Evolutionary conservation across 225 moss, liverwort and hornwort species (phyloP).

Genomic region (Bryum argenteum): DNA sequence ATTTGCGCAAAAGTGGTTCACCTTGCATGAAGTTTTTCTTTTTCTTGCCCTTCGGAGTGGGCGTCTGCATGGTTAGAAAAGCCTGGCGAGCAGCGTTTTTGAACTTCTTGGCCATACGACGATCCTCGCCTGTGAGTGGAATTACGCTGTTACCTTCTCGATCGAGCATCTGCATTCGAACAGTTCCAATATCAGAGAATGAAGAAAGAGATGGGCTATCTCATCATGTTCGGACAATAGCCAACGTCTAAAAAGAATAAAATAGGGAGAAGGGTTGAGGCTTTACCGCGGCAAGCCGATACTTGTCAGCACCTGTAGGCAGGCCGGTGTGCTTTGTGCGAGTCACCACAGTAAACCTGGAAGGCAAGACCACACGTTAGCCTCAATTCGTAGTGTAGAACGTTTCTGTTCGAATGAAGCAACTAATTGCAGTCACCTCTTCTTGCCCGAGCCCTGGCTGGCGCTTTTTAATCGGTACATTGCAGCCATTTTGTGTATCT

Average conservation of each 20-base stretch:
- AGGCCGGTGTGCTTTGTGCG: slow-evolving; percentile 67
- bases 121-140: slow-evolving; percentile 61
- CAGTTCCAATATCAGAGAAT: slow-evolving; percentile 8
- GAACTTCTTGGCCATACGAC: slow-evolving; percentile 58
- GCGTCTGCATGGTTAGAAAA: slow-evolving; percentile 49
- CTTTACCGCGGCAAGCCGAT: slow-evolving; percentile 63
- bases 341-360: slow-evolving; percentile 87
- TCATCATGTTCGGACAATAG: slow-evolving; percentile 8
- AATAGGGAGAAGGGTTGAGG: slow-evolving; percentile 19
- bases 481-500: slow-evolving; percentile 85
- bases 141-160: slow-evolving; percentile 33
- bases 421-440: slow-evolving; percentile 48
- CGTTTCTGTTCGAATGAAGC: slow-evolving; percentile 1
- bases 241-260: neutral
- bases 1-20: slow-evolving; percentile 26
- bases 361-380: slow-evolving; percentile 23
- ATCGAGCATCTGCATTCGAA: slow-evolving; percentile 65
- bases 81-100: slow-evolving; percentile 67
- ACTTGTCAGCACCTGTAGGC: slow-evolving; percentile 77
- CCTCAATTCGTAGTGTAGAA: neutral
- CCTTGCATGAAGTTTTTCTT: slow-evolving; percentile 32
- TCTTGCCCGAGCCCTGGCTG: slow-evolving; percentile 84
- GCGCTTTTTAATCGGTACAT: slow-evolving; percentile 75
- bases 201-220: neutral
- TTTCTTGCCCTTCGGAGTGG: slow-evolving; percentile 39